Evolutionary conservation across 2,329 filamentous ascomycete species (phyloP).

Genomic region (Arthrobotrys musiformis): DNA sequence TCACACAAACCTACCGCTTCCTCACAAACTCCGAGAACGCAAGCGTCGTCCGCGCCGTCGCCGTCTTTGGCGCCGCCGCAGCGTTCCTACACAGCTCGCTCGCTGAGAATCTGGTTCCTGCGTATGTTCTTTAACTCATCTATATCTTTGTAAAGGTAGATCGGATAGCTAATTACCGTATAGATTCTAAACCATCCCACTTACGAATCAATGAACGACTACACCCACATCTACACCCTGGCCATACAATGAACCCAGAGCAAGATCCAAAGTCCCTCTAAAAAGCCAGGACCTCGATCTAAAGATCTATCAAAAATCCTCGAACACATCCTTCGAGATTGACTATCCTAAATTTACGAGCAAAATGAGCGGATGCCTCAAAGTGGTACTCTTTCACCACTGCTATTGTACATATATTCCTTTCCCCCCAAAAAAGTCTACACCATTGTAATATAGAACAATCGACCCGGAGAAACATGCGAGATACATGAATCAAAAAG

Average conservation of each 20-base stretch:
- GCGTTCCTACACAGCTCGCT: constrained; percentile 44
- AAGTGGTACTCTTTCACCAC: constrained; percentile 3
- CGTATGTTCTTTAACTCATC: constrained; percentile 33
- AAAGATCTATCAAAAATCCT: no score
- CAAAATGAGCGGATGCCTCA: not conserved
- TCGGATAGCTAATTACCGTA: not conserved
- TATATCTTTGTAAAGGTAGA: not conserved
- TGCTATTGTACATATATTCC: constrained; percentile 40
- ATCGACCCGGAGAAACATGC: not conserved
- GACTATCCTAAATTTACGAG: not conserved
- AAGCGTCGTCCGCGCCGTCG: constrained; percentile 36
- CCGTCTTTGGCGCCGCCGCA: constrained; percentile 41
- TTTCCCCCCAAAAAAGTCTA: constrained; percentile 13
- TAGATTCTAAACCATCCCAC: not conserved
- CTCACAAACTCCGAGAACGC: constrained; percentile 47
- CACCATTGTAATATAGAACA: constrained; percentile 35
- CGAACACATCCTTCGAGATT: not conserved
- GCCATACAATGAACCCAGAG: no score
- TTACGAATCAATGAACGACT: not conserved
- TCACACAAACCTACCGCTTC: constrained; percentile 50
- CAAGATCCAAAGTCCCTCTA: no score
- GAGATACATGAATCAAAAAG: not conserved
- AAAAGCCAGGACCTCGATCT: no score
- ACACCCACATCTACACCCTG: no score
- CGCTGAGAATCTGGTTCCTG: constrained; percentile 45